Evolutionary conservation across 2,329 filamentous ascomycete genomes (phyloP), one percentile per base, ranked within the genome.

Genomic region (Fusarium kyushuense): DNA sequence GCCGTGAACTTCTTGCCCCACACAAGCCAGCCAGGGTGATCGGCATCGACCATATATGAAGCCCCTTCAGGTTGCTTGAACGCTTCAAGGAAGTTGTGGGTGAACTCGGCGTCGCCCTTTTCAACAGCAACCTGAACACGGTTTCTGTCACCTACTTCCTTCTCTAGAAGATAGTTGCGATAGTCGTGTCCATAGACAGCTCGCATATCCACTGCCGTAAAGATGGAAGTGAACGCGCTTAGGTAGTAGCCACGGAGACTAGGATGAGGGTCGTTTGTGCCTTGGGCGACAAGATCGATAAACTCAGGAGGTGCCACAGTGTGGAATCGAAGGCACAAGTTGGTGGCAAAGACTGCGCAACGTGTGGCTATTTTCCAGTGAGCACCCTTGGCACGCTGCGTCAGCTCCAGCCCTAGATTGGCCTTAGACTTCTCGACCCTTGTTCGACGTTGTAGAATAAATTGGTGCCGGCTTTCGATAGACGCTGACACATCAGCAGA

Each of bases 361-460:
- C 95, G 87, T 51, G 90, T 93, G 8, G 95, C 95, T 72, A 97
- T 94, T 82, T 97, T 98, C 96, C 96, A 99, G 76, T 99, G 96
- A 1, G 94, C 93, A 5, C 87, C 87, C 72, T 89, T 90, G 3
- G 93, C 92, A 62, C 91, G 82, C 61, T 91, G 87, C 6, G 94
- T 91, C 32, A 99, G 84, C 76, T 98, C 94, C 55, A 93, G 83
- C 0, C 94, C 92, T 27, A 99, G 82, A 5, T 88, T 86, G 0
- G 89, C 84, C 81, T 99, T 99, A 81, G 92, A 94, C 54, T 86
- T 84, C 78, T 99, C 96, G 6, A 98, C 94, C 62, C 87, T 87
- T 52, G 83, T 84, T 59, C 94, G 87, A 58, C 95, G 92, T 67
- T 89, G 88, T 58, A 91, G 81, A 69, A 99, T 93, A 69, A 90